These are phyloP conservation scores for Xerocomus brunneocitrinus DNA, from an alignment of 768 basidiomycete genomes.

Conservation along the genomic window DNA sequence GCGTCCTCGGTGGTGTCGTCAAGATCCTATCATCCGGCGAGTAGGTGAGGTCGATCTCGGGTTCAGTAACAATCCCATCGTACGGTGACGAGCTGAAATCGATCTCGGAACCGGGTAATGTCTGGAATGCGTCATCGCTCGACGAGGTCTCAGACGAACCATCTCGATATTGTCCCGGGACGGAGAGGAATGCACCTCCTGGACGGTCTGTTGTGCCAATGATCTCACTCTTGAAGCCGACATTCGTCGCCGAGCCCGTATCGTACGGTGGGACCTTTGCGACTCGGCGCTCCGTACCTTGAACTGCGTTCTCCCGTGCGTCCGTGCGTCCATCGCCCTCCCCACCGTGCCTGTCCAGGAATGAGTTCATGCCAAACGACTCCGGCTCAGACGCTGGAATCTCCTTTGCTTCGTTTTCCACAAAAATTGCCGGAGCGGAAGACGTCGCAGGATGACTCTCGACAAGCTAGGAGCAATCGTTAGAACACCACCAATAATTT, in stretches of 20 bases:
- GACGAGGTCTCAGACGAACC: not conserved
- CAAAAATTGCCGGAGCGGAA: conserved; percentile 14
- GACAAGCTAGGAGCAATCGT: conserved; percentile 3
- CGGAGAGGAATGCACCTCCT: conserved; percentile 8
- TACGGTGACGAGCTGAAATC: no score
- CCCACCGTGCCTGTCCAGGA: conserved; percentile 4
- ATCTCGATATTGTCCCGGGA: not conserved
- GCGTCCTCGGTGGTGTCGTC: not conserved
- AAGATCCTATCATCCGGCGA: not conserved
- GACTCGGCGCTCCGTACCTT: not conserved
- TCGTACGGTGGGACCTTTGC: conserved; percentile 12
- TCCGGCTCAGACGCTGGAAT: not conserved
- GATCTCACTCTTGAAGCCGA: conserved; percentile 11
- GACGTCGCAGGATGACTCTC: conserved; percentile 14
- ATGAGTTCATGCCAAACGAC: conserved; percentile 10
- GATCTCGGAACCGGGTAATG: not conserved
- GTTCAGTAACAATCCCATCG: not conserved
- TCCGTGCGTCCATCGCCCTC: not conserved
- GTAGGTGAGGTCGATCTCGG: not conserved
- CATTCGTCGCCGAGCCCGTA: not conserved
- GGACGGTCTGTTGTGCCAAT: conserved; percentile 12
- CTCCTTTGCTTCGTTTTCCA: conserved; percentile 15
- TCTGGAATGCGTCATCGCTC: not conserved
- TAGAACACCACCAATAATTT: not conserved
- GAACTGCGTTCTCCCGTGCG: not conserved